Evolutionary conservation across 2,329 filamentous ascomycete species (phyloP).

Genomic region (Cytospora paraplurivora): DNA sequence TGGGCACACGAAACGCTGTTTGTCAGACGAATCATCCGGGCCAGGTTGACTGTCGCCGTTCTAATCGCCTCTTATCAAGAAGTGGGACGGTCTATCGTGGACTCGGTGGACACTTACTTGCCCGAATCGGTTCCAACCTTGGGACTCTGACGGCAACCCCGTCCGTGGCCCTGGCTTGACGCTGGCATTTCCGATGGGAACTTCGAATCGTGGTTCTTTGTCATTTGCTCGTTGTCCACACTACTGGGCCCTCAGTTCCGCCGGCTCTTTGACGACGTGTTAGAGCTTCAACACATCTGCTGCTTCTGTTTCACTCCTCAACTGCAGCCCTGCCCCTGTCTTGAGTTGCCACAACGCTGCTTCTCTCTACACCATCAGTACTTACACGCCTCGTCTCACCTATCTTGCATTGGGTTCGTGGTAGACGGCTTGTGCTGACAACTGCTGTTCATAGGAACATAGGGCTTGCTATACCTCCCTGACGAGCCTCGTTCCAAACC

Average conservation of each 20-base stretch:
- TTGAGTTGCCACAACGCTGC: slow-evolving; percentile 12
- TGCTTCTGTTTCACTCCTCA: slow-evolving; percentile 8
- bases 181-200: background rate
- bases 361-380: slow-evolving; percentile 17
- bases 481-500: background rate
- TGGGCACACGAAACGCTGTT: background rate
- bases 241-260: slow-evolving; percentile 2
- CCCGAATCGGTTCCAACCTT: slow-evolving; percentile 17
- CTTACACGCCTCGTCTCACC: slow-evolving; percentile 14
- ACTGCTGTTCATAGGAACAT: slow-evolving; percentile 3
- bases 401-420: background rate
- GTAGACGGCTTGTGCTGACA: slow-evolving; percentile 19
- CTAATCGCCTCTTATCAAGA: slow-evolving; percentile 11
- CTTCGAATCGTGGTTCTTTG: slow-evolving; percentile 21
- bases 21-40: slow-evolving; percentile 13
- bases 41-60: slow-evolving; percentile 23
- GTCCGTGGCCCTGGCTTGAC: slow-evolving; percentile 15
- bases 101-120: slow-evolving; percentile 13
- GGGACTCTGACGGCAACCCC: slow-evolving; percentile 21
- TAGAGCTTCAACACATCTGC: slow-evolving; percentile 8
- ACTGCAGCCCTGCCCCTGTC: slow-evolving; percentile 8
- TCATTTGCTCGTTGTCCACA: slow-evolving; percentile 11
- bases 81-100: slow-evolving; percentile 9
- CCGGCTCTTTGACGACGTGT: slow-evolving; percentile 13
- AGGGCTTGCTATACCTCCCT: background rate